Conservation (phyloP, 768 basidiomycete genomes). For the Pulveroboletus ravenelii region DNA sequence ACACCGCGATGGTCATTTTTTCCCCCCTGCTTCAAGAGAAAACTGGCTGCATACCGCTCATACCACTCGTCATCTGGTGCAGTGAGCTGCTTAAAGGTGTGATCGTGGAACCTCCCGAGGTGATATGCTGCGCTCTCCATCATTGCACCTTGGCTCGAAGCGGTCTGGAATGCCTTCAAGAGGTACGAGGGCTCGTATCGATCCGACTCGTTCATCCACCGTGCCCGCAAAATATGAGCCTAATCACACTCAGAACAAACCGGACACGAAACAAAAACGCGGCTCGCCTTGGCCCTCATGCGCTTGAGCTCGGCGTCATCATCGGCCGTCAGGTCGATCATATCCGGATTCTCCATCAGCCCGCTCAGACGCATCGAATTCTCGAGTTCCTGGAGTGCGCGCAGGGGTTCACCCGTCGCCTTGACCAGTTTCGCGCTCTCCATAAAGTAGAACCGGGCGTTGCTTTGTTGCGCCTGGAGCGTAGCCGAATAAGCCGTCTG, state of each 20-base stretch:
- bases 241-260: constrained; percentile 25
- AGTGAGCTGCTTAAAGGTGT: constrained; percentile 57
- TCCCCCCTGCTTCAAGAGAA: neutral
- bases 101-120: constrained; percentile 85
- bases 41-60: constrained; percentile 39
- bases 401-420: constrained; percentile 71
- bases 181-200: constrained; percentile 68
- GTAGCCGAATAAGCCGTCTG: constrained; percentile 97
- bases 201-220: constrained; percentile 91
- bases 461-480: constrained; percentile 77
- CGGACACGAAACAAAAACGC: neutral
- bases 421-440: constrained; percentile 87
- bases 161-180: constrained; percentile 51
- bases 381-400: constrained; percentile 84
- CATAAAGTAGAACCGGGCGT: constrained; percentile 73
- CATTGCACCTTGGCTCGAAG: constrained; percentile 48
- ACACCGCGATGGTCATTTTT: neutral
- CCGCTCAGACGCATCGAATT: constrained; percentile 56
- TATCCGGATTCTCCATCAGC: constrained; percentile 41
- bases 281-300: constrained; percentile 67
- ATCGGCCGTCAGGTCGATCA: constrained; percentile 52
- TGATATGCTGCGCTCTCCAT: constrained; percentile 85
- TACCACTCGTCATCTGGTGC: constrained; percentile 52
- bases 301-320: constrained; percentile 46
- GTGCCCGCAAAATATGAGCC: constrained; percentile 77